Evolutionary conservation across 1,139 yeast genomes (phyloP).

Genomic region (Saccharomycopsis hybrid): DNA sequence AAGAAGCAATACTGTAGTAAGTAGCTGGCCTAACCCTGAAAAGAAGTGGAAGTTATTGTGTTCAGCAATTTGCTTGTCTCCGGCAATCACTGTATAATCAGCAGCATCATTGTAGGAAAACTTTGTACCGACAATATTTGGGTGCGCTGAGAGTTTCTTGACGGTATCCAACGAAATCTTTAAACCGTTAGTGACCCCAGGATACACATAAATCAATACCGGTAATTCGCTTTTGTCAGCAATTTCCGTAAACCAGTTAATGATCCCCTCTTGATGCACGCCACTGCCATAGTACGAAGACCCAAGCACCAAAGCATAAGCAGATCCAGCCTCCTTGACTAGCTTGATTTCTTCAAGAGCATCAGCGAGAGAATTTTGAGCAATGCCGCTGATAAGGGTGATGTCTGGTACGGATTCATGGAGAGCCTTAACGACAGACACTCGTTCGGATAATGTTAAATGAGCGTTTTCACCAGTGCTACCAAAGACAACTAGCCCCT

Average conservation of each 20-base stretch:
- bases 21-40: conserved; percentile 40
- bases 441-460: conserved; percentile 38
- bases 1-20: conserved; percentile 36
- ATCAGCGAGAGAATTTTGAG: conserved; percentile 37
- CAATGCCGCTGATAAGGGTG: conserved; percentile 38
- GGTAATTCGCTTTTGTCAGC: conserved; percentile 41
- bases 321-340: conserved; percentile 38
- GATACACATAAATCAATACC: conserved; percentile 42
- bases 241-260: conserved; percentile 37
- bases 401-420: conserved; percentile 35
- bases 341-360: conserved; percentile 34
- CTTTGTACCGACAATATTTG: conserved; percentile 43
- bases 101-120: conserved; percentile 40
- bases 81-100: conserved; percentile 33
- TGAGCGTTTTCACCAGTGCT: conserved; percentile 43
- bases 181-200: conserved; percentile 40
- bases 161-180: conserved; percentile 31
- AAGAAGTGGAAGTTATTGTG: conserved; percentile 32
- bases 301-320: conserved; percentile 38
- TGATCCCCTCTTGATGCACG: conserved; percentile 37
- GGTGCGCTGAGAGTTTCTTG: conserved; percentile 32
- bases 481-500: conserved; percentile 33
- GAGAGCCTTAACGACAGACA: conserved; percentile 30
- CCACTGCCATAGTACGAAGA: conserved; percentile 42
- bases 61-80: conserved; percentile 28